A percentile compares a stretch with the other conserved stretches of the same genome.
Conservation (phyloP, 176 grass and related monocot genomes). For the Typha latifolia region DNA sequence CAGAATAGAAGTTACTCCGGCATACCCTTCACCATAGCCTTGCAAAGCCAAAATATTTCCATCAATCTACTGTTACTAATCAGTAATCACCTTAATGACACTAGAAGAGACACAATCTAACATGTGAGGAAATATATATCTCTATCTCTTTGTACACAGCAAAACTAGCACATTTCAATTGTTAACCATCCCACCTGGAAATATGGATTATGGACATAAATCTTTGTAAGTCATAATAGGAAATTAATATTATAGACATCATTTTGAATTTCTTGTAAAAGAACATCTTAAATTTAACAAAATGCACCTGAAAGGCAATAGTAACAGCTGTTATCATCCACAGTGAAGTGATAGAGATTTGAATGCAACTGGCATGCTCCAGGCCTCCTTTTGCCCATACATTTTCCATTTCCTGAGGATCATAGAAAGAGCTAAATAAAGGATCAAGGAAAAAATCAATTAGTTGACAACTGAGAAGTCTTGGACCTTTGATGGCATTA, state of each 20-base stretch:
- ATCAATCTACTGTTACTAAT: no score
- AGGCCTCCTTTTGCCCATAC: conserved; percentile 43
- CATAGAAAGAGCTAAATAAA: background rate
- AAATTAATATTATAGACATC: background rate
- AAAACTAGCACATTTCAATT: no score
- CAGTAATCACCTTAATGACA: no score
- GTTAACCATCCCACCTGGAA: no score
- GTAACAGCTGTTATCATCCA: conserved; percentile 43
- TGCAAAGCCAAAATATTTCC: no score
- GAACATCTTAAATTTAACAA: conserved; percentile 10
- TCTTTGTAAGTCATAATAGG: background rate
- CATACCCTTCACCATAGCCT: no score
- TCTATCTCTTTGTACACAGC: no score
- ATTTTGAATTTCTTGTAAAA: background rate
- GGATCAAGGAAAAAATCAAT: conserved; percentile 5
- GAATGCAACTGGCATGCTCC: conserved; percentile 50
- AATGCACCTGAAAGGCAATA: conserved; percentile 56
- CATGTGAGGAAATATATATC: no score
- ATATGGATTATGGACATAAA: no score
- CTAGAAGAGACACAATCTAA: no score
- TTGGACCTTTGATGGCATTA: conserved; percentile 47
- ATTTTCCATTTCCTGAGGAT: conserved; percentile 33
- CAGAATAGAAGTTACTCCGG: no score
- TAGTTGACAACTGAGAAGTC: background rate
- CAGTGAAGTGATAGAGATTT: conserved; percentile 42